Evolutionary conservation across 176 grass and related monocot genomes (phyloP), one percentile per base, ranked within the genome.

Genomic region (Olyra latifolia): DNA sequence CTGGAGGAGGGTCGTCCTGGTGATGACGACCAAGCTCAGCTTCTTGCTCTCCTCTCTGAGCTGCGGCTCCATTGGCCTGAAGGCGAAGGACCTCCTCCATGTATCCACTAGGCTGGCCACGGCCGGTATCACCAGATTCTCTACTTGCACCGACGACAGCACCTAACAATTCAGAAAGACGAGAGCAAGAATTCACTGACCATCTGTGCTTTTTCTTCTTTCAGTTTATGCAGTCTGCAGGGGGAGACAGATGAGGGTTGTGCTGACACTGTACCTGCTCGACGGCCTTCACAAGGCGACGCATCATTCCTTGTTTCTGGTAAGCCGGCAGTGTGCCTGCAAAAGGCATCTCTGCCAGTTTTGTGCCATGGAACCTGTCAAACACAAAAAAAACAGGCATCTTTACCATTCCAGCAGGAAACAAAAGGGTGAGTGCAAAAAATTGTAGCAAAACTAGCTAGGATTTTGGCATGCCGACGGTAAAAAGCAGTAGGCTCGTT

Each of bases 301-400:
- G 77, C 79, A 92, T 91, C 91, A 97, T 93, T 20, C 94, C 94
- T 66, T 89, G 88, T 73, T 41, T 97, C 69, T 82, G 86, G 81
- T 97, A 89, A 50, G 66, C 10, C n/a, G 88, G 89, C 78, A 88
- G 82, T 19, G 94, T 93, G 80, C 83, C 88, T 42, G 90, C 83
- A n/a, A 93, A 97, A 39, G 94, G 94, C 94, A 97, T 91, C 64
- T 97, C 91, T 1, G 68, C 94, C 22, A 97, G 47, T 56, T 89
- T 97, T 75, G 47, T 80, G 44, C 91, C 91, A 80, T 88, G 90
- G 79, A 97, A 91, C 77, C 91, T 97, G 82, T 12, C 29, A 71
- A 76, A 24, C 62, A 5, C 29, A 71, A 76, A 24, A 67, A 5
- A 69, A 2, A 40, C 10, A 70, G 20, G 7, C 22, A 52, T 76